Base-by-base conservation (phyloP, 106 monocot species). In the Allium fistulosum region DNA sequence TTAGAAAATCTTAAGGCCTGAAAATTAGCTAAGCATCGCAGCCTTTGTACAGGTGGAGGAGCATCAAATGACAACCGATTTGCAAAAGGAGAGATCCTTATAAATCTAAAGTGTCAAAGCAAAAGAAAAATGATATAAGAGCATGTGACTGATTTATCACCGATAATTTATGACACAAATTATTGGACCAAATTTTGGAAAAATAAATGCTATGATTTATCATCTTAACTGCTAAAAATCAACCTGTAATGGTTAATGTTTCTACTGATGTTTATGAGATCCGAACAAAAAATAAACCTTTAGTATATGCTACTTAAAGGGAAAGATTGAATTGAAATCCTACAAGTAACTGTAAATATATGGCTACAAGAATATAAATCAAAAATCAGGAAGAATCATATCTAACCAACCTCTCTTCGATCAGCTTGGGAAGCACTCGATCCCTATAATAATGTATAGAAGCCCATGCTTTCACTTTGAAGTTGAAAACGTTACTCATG, bases 11-110 rank as follows among this genome's bases (percentile, higher is more conserved):
- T 52, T 17, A 99, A 73, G 59, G 99, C 92, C 70, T 87, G 84
- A 80, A 85, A 99, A 78, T 99, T 99, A 63, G 99, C 85, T 65
- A 99, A 77, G 77, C 99, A 99, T 77, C 99, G 84, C 46, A 99
- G 75, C 6, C 83, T 80, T 76, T 99, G 99, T 61, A 99, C 83
- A 55, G 79, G 62, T 71, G 83, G 62, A 68, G 93, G 85, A 37
- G 83, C 82, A 83, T 99, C 87, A 60, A 87, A 76, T 52, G 99
- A 90, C 69, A 99, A 64, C 48, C 99, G 89, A 77, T 99, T 99
- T 78, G 99, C 99, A 85, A 99, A 99, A 59, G 99, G 99, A 76
- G 99, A 90, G 74, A 99, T 93, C 74, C 99, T 93, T 74, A 99
- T 85, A 69, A 99, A 64, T 90, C 99, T 99, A 79, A 70, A 62